Percentiles rank a stretch among this genome's conserved stretches.
These are phyloP conservation scores for Pseudozyma flocculosa DNA, from an alignment of 1,284 basidiomycete species.

Conservation along the genomic window DNA sequence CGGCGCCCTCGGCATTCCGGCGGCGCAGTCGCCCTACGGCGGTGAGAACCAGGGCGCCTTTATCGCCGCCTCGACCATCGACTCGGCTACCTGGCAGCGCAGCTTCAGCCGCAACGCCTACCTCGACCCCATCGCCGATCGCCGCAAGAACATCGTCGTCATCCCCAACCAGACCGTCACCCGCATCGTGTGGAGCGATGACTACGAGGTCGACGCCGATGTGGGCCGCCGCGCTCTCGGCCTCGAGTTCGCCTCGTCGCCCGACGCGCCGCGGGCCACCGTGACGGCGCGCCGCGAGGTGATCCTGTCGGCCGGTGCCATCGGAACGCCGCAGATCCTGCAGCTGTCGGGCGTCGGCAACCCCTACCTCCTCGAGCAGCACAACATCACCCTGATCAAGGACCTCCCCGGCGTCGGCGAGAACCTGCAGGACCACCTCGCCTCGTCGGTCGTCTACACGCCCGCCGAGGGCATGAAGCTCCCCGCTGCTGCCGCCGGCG, in stretches of 20 bases:
- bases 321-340: constrained; percentile 62
- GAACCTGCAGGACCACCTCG: constrained; percentile 64
- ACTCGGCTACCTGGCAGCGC: constrained; percentile 33
- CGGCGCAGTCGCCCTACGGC: constrained; percentile 29
- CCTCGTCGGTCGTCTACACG: constrained; percentile 25
- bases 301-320: constrained; percentile 49
- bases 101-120: constrained; percentile 46
- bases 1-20: constrained; percentile 8
- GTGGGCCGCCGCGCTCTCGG: constrained; percentile 34
- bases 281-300: constrained; percentile 50
- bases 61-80: constrained; percentile 39
- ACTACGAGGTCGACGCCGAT: constrained; percentile 11
- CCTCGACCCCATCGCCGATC: constrained; percentile 34
- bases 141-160: constrained; percentile 45
- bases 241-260: constrained; percentile 35
- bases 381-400: constrained; percentile 60
- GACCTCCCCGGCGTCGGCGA: constrained; percentile 63
- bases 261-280: constrained; percentile 15
- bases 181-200: constrained; percentile 24
- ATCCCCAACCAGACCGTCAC: constrained; percentile 45
- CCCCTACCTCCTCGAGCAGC: constrained; percentile 57
- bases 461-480: constrained; percentile 20
- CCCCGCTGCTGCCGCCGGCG: constrained; percentile 14
- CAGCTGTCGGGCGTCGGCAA: constrained; percentile 64
- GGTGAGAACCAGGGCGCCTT: constrained; percentile 47